Evolutionary conservation across 805 yeast species (phyloP), one percentile per base, ranked within the genome.

Genomic region (Diddensiella transvaalensis): DNA sequence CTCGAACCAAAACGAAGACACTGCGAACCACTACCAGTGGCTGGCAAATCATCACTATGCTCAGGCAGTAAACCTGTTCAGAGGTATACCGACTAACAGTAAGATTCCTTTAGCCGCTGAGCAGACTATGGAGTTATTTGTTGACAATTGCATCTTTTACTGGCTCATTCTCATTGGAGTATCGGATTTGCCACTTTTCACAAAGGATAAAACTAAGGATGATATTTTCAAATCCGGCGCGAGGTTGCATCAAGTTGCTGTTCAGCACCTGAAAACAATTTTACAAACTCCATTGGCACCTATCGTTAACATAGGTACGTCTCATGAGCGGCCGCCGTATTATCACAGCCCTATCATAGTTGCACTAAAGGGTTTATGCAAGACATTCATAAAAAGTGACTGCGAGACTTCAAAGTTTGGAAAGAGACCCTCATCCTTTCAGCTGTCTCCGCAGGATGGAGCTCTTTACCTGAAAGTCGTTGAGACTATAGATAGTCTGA

Each of bases 1-100:
- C 3, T 17, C 35, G 3, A 24, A 15, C 26, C 44, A 23, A 29
- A 24, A 40, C 4, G 18, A 35, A 6, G 44, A 40, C 3, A 15
- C 44, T 21, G 30, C 33, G 4, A 24, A 18, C 2, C 44, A 40
- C 17, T 40, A 40, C 22, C 33, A 40, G 17, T 40, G 44, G 44
- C 44, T 40, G 13, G 32, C 44, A 3, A 40, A 40, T 13, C 35
- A 40, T 18, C 44, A 40, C 17, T 22, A 40, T 24, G 17, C 18
- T 15, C 44, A 40, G 35, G 26, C 44, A 3, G n/a, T 40, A 11
- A 10, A 19, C 6, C 33, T 40, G 18, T 40, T 18, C 22, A 40
- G 22, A 19, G 18, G 15, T 15, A 10, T 40, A 10, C 10, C 19
- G 6, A 17, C 10, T 8, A n/a, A 11, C 11, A 40, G 30, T 23